These are phyloP conservation scores for Yarrowia sp. DNA, from an alignment of 805 yeast species.

Conservation along the genomic window DNA sequence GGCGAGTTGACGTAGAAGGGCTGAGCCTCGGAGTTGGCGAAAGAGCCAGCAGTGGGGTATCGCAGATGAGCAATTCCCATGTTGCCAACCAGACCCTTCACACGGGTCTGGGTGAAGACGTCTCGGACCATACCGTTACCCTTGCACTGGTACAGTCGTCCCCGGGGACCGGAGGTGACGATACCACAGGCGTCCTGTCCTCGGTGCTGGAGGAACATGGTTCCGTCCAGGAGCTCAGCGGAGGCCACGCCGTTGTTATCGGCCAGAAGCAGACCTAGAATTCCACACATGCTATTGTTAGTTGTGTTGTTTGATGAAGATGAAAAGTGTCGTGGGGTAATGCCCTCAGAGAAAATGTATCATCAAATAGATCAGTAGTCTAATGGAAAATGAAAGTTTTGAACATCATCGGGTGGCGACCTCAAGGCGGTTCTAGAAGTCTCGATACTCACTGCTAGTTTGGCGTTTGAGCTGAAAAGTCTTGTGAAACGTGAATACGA, in stretches of 20 bases:
- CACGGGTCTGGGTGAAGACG: conserved; percentile 82
- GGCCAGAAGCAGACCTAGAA: conserved; percentile 80
- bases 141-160: conserved; percentile 93
- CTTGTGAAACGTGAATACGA: conserved; percentile 22
- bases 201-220: conserved; percentile 89
- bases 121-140: conserved; percentile 99
- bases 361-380: conserved; percentile 25
- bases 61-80: conserved; percentile 95
- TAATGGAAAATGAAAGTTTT: conserved; percentile 23
- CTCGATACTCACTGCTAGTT: conserved; percentile 23
- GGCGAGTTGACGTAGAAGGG: conserved; percentile 98
- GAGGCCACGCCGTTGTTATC: conserved; percentile 72
- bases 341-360: conserved; percentile 21
- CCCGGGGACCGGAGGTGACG: conserved; percentile 90
- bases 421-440: not conserved
- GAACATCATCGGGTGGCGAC: conserved; percentile 23
- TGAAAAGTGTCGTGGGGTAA: not conserved
- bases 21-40: conserved; percentile 95
- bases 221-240: conserved; percentile 87
- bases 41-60: conserved; percentile 96
- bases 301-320: not conserved
- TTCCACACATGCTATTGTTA: conserved; percentile 75
- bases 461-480: conserved; percentile 8
- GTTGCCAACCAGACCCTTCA: conserved; percentile 77
- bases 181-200: conserved; percentile 99